These are phyloP conservation scores for Dactylis glomerata DNA, from an alignment of 176 grass and related monocot genomes.

Conservation along the genomic window DNA sequence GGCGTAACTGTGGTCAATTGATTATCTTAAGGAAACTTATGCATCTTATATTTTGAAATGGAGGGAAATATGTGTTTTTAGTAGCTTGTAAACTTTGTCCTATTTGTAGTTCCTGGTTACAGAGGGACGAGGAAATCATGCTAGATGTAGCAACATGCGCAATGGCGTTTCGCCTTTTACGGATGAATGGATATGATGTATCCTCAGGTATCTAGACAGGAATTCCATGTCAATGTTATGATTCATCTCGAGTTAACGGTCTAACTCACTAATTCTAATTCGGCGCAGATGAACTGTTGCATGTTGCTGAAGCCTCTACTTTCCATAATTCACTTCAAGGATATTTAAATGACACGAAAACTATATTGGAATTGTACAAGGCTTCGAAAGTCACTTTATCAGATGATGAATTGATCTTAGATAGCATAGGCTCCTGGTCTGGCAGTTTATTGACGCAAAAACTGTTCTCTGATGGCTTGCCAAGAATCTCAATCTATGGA, in stretches of 20 bases:
- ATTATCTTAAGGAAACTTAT: neutral
- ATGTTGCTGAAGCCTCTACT: slow-evolving; percentile 35
- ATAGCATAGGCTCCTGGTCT: slow-evolving; percentile 64
- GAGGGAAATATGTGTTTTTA: neutral
- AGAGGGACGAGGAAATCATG: slow-evolving; percentile 58
- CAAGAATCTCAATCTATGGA: neutral
- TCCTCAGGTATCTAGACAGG: slow-evolving; percentile 49
- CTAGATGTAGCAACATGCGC: slow-evolving; percentile 53
- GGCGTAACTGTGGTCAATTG: neutral
- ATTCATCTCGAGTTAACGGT: neutral
- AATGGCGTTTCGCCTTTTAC: slow-evolving; percentile 71
- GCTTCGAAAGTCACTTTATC: slow-evolving; percentile 66
- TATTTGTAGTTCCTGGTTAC: slow-evolving; percentile 67
- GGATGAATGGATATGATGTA: slow-evolving; percentile 69
- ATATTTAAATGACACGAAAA: slow-evolving; percentile 61
- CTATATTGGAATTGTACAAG: slow-evolving; percentile 71
- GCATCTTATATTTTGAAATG: neutral
- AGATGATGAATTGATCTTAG: slow-evolving; percentile 48
- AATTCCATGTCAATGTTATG: neutral
- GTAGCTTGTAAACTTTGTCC: slow-evolving; percentile 4
- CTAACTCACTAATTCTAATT: neutral
- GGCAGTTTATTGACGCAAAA: slow-evolving; percentile 47
- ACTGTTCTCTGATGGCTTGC: slow-evolving; percentile 8
- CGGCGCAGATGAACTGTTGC: slow-evolving; percentile 46
- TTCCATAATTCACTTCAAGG: slow-evolving; percentile 63